Evolutionary conservation across 805 yeast genomes (phyloP).

Genomic region (Yueomyces sinensis): DNA sequence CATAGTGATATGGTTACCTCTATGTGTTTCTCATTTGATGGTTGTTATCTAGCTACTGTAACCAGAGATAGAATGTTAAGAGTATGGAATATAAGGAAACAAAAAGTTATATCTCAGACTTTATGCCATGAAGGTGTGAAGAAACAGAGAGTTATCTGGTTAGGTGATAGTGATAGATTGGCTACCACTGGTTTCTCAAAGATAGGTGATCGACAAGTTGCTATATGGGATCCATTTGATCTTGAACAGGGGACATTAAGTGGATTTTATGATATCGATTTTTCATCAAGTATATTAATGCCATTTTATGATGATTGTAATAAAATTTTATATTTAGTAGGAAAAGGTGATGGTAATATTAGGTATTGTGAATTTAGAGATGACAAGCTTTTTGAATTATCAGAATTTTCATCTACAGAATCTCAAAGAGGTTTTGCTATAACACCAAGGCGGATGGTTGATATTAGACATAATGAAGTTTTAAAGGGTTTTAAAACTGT

Average conservation of each 20-base stretch:
- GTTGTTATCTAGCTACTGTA: constrained; percentile 74
- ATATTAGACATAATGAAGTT: constrained; percentile 74
- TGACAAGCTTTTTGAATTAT: constrained; percentile 68
- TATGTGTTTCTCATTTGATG: constrained; percentile 82
- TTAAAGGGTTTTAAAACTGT: constrained; percentile 76
- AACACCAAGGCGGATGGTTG: constrained; percentile 72
- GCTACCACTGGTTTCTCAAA: constrained; percentile 92
- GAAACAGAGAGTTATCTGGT: constrained; percentile 80
- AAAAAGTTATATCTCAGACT: constrained; percentile 68
- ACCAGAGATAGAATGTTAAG: constrained; percentile 83
- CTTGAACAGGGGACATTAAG: constrained; percentile 75
- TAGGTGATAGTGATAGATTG: constrained; percentile 73
- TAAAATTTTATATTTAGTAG: constrained; percentile 75
- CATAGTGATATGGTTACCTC: constrained; percentile 89
- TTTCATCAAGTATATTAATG: constrained; percentile 86
- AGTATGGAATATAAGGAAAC: constrained; percentile 80
- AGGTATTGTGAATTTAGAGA: constrained; percentile 84
- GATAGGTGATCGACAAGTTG: constrained; percentile 88
- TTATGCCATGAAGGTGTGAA: constrained; percentile 90
- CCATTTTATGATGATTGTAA: constrained; percentile 81
- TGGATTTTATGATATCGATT: constrained; percentile 75
- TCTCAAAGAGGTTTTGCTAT: constrained; percentile 95
- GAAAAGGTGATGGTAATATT: constrained; percentile 96
- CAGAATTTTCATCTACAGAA: constrained; percentile 80
- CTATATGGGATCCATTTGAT: constrained; percentile 77